phyloP scores from a whole-genome alignment of 306 rosid species.

The Cucurbita pepo region DNA sequence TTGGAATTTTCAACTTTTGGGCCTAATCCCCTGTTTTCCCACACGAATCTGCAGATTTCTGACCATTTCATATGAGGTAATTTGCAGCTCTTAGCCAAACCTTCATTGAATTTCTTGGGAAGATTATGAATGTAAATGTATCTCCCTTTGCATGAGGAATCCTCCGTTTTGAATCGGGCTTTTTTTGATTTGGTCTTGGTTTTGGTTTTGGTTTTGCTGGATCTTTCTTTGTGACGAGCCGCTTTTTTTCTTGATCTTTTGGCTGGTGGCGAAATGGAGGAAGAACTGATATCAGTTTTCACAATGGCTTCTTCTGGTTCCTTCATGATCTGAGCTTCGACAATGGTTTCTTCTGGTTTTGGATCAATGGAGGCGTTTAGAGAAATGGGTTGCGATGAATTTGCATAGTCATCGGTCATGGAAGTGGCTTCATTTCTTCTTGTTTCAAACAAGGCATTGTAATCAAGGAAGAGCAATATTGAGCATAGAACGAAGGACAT shows the following conservation, averaged over 20 bases:
- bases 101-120: conserved; percentile 22
- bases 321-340: neutral
- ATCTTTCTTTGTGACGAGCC: neutral
- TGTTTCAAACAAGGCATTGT: conserved; percentile 5
- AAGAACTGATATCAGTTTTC: neutral
- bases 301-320: neutral
- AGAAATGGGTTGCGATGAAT: neutral
- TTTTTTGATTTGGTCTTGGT: neutral
- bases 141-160: conserved; percentile 14
- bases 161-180: neutral
- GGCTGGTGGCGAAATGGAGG: neutral
- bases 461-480: conserved; percentile 18
- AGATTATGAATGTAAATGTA: conserved; percentile 25
- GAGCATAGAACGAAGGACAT: conserved; percentile 8
- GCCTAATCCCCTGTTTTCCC: conserved; percentile 25
- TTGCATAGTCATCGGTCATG: conserved; percentile 5
- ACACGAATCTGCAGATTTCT: neutral
- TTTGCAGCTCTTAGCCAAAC: conserved; percentile 13
- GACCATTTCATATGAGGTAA: conserved; percentile 10
- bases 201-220: neutral
- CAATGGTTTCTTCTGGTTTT: neutral
- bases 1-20: conserved; percentile 8
- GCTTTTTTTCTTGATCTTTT: neutral
- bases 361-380: neutral
- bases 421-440: conserved; percentile 3